A percentile compares a stretch with the other conserved stretches of the same genome.
These are phyloP conservation scores for Ustilago crameri DNA, from an alignment of 1,284 basidiomycete genomes.

Conservation along the genomic window DNA sequence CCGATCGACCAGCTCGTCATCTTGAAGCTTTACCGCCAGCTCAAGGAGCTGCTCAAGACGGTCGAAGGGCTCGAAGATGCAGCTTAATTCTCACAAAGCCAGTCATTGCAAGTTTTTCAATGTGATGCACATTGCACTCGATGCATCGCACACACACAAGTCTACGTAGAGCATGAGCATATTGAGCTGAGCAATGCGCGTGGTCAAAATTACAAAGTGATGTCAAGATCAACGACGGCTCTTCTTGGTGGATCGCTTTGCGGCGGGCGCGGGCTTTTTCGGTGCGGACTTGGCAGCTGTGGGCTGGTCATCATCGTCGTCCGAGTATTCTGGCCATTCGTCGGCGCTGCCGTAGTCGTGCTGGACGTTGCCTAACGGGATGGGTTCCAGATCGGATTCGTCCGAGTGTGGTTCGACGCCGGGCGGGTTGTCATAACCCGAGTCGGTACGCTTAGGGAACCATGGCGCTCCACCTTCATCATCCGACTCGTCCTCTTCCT, in stretches of 20 bases:
- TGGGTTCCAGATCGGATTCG: slow-evolving; percentile 58
- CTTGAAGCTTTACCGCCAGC: slow-evolving; percentile 58
- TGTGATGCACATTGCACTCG: background rate
- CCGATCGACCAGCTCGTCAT: slow-evolving; percentile 66
- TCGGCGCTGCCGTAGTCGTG: slow-evolving; percentile 43
- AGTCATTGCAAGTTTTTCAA: background rate
- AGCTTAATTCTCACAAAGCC: slow-evolving; percentile 3
- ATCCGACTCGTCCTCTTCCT: slow-evolving; percentile 29
- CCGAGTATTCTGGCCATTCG: slow-evolving; percentile 41
- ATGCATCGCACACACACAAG: background rate
- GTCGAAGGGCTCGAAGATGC: slow-evolving; percentile 59
- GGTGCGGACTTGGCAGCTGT: background rate
- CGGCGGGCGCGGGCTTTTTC: slow-evolving; percentile 4
- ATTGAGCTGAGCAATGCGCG: background rate
- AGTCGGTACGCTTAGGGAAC: slow-evolving; percentile 22
- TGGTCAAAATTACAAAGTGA: background rate
- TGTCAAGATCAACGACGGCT: slow-evolving; percentile 17
- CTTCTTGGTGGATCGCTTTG: slow-evolving; percentile 4
- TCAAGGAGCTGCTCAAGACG: slow-evolving; percentile 60
- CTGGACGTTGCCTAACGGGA: slow-evolving; percentile 49
- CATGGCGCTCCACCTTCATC: slow-evolving; percentile 10
- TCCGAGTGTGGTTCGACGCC: slow-evolving; percentile 36
- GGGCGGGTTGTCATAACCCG: slow-evolving; percentile 31
- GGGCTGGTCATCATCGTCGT: slow-evolving; percentile 17
- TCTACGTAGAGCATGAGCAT: background rate